Percentiles rank a stretch among this genome's conserved stretches.
Conservation (phyloP, 768 basidiomycete species). For the Naganishia randhawae region DNA sequence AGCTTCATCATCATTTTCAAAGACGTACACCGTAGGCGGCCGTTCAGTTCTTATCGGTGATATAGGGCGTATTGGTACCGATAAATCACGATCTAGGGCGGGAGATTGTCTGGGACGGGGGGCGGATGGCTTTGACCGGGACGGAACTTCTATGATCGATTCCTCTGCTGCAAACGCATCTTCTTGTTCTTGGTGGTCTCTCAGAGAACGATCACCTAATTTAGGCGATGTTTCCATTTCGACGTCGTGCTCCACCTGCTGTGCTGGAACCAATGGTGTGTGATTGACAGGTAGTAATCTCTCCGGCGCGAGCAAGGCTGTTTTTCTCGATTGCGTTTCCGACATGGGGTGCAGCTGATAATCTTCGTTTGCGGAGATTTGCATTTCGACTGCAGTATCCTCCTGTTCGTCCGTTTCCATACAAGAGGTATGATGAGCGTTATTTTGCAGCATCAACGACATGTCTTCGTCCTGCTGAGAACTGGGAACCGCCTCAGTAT, state of each 20-base stretch:
- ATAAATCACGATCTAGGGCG: background rate
- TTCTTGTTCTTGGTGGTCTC: background rate
- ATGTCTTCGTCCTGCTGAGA: slow-evolving; percentile 6
- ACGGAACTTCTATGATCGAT: background rate
- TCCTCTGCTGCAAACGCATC: background rate
- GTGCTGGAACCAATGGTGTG: background rate
- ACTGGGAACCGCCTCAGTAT: background rate
- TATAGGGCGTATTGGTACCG: background rate
- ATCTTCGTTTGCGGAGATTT: background rate
- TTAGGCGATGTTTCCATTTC: background rate
- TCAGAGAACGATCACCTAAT: background rate
- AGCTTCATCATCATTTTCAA: background rate
- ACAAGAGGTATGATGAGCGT: background rate
- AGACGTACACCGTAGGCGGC: background rate
- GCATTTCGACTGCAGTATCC: background rate
- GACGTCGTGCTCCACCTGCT: background rate
- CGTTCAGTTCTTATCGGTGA: slow-evolving; percentile 10
- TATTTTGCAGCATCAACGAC: background rate
- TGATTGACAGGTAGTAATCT: background rate
- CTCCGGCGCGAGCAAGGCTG: background rate
- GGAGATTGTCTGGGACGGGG: background rate
- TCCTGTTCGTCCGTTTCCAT: background rate
- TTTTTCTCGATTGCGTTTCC: background rate
- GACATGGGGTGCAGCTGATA: background rate
- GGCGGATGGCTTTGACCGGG: background rate